phyloP scores from a whole-genome alignment of 768 basidiomycete species.

The Brasilioporus rufonigricans region DNA sequence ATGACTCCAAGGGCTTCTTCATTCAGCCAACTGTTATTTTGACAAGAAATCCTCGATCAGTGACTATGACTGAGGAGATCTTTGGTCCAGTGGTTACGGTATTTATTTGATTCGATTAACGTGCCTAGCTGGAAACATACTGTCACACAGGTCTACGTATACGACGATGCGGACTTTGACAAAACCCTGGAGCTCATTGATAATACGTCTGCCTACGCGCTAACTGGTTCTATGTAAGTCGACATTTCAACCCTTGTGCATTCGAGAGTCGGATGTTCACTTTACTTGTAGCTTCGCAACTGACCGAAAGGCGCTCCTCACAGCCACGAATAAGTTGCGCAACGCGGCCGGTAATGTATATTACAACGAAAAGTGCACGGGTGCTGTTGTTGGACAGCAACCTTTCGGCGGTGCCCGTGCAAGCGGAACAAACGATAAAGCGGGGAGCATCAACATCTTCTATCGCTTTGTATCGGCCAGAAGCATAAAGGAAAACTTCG shows the following conservation, averaged over 20 bases:
- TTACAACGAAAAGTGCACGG: slow-evolving; percentile 98
- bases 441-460: slow-evolving; percentile 77
- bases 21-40: slow-evolving; percentile 93
- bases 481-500: slow-evolving; percentile 97
- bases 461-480: slow-evolving; percentile 84
- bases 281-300: slow-evolving; percentile 62
- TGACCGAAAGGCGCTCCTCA: slow-evolving; percentile 77
- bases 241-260: neutral
- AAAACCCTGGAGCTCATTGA: slow-evolving; percentile 86
- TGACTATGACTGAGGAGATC: slow-evolving; percentile 94
- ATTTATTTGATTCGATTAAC: slow-evolving; percentile 17
- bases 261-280: slow-evolving; percentile 9
- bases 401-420: slow-evolving; percentile 94
- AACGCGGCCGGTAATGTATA: slow-evolving; percentile 96
- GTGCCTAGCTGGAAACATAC: neutral
- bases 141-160: slow-evolving; percentile 71
- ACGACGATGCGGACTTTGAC: slow-evolving; percentile 83
- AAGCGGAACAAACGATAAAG: slow-evolving; percentile 98
- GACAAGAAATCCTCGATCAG: slow-evolving; percentile 82
- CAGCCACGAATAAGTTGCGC: slow-evolving; percentile 78
- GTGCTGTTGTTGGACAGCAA: slow-evolving; percentile 96
- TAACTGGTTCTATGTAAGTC: slow-evolving; percentile 92
- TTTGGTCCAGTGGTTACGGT: slow-evolving; percentile 96
- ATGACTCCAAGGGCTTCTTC: slow-evolving; percentile 91
- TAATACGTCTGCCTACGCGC: slow-evolving; percentile 79